A percentile compares a stretch with the other conserved stretches of the same genome.
These are phyloP conservation scores for Scenedesmus sp. DNA, from an alignment of 163 green algal genomes.

Conservation along the genomic window DNA sequence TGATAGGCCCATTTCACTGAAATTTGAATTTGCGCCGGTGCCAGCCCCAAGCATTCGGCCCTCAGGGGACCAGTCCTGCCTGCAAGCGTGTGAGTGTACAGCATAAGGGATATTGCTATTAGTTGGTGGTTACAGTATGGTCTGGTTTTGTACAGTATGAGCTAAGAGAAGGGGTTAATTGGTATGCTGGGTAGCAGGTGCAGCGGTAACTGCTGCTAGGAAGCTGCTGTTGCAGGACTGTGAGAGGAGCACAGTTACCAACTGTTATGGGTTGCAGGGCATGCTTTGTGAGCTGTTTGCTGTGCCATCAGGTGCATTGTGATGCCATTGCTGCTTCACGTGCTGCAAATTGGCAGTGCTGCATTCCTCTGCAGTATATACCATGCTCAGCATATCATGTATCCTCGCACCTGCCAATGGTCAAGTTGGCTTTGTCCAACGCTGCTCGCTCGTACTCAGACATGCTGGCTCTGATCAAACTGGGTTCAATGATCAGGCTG, in stretches of 20 bases:
- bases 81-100: background rate
- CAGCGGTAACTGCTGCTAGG: background rate
- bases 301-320: background rate
- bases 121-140: background rate
- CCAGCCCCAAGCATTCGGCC: conserved; percentile 22
- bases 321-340: background rate
- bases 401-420: background rate
- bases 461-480: background rate
- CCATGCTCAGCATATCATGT: no score
- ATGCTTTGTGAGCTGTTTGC: background rate
- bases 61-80: background rate
- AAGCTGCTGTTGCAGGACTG: background rate
- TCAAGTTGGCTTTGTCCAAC: background rate
- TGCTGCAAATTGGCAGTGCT: background rate
- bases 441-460: background rate
- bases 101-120: no score
- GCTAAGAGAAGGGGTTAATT: background rate
- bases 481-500: no score
- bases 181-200: background rate
- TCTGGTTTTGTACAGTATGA: background rate
- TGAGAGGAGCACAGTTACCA: background rate
- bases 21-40: background rate
- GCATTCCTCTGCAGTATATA: background rate
- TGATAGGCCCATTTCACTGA: conserved; percentile 31
- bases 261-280: background rate